phyloP scores from a whole-genome alignment of 768 basidiomycete species.

The Panus rudis region DNA sequence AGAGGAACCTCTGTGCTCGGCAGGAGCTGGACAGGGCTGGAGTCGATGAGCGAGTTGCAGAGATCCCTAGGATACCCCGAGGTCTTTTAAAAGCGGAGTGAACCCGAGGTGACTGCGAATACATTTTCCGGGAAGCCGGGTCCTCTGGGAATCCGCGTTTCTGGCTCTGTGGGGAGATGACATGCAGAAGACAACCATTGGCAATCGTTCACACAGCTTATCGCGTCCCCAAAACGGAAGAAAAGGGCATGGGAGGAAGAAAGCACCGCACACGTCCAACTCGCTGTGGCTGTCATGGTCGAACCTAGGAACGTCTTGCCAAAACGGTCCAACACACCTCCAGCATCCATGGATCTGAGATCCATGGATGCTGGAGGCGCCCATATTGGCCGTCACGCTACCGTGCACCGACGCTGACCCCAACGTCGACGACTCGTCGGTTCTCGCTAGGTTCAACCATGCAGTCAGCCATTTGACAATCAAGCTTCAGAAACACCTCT shows the following conservation, averaged over 20 bases:
- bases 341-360: too few species aligned
- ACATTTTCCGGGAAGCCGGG: constrained; percentile 19
- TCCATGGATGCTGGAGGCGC: too few species aligned
- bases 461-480: too few species aligned
- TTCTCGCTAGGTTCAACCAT: too few species aligned
- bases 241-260: constrained; percentile 9
- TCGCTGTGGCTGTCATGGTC: too few species aligned
- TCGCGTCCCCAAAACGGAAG: constrained; percentile 11
- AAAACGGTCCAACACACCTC: too few species aligned
- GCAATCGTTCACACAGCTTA: constrained; percentile 17
- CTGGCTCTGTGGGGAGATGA: constrained; percentile 14
- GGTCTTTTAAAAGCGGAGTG: constrained; percentile 22
- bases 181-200: constrained; percentile 13
- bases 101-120: constrained; percentile 22
- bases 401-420: too few species aligned
- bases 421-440: too few species aligned
- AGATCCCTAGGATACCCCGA: constrained; percentile 22
- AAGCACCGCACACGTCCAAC: too few species aligned
- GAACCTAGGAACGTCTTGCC: too few species aligned
- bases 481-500: too few species aligned
- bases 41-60: constrained; percentile 16
- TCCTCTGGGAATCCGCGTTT: constrained; percentile 16
- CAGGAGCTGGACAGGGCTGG: constrained; percentile 14
- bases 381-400: too few species aligned
- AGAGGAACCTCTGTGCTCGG: constrained; percentile 8